Base-by-base conservation (phyloP, 768 basidiomycete genomes). In the Tylopilus sp. region DNA sequence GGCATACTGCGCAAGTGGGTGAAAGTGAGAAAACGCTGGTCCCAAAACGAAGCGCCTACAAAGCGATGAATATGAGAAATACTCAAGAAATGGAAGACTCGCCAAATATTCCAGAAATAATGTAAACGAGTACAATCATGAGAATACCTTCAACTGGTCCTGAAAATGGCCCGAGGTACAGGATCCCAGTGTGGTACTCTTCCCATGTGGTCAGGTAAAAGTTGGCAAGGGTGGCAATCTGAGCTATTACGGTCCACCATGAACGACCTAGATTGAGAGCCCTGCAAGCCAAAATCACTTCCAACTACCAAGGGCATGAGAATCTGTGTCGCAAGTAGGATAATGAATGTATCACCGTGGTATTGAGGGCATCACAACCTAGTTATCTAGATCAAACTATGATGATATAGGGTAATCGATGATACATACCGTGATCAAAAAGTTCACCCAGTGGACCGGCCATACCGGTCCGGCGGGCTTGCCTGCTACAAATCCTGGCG, bases 121-220 rank as follows among this genome's bases (percentile, higher is more conserved):
- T 57, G 71, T 86, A 98, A 48, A 98, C 84, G 9, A 59, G 66
- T 23, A 86, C 75, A 49, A 98, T 86, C 69, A 98, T 79, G 31
- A 99, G 73, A 57, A 98, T 95, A 7, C 97, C 97, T 68, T 98
- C 97, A 2, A 98, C 90, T 0, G 97, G 95, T 1, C 97, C 95
- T 15, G 92, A 95, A 69, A 95, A 95, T 30, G 86, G 81, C 9
- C 91, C 93, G 17, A 99, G 85, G 74, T 85, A 99, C 15, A 98
- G 75, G 57, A 88, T 85, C 23, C 95, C 91, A 2, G 95, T 98
- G 59, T 98, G 88, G 61, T 89, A 92, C 68, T 95, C 81, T 57
- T 86, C 85, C 85, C 85, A 87, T 18, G 86, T 88, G 2, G 83
- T 82, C 36, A 87, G 71, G 66, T 88, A 88, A 66, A 88, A 88